Evolutionary conservation across 1,284 basidiomycete species (phyloP), one percentile per base, ranked within the genome.

Genomic region (Apiotrichum veenhuisii): DNA sequence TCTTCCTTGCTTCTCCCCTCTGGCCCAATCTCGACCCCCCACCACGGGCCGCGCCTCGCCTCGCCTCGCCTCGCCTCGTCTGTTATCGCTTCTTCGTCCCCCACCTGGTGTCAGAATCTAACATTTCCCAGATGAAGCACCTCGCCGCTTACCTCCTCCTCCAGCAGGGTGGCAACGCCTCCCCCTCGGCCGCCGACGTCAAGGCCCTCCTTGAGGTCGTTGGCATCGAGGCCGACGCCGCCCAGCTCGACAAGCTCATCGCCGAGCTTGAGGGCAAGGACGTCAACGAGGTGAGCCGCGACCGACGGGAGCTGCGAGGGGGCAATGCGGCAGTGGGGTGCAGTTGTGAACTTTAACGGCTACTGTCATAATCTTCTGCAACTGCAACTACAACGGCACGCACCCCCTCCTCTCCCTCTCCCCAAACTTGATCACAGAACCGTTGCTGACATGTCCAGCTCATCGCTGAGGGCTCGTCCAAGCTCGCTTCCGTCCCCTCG

Each of bases 81-180:
- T n/a, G n/a, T n/a, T n/a, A n/a, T n/a, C n/a, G n/a, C n/a, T n/a
- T n/a, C n/a, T n/a, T n/a, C n/a, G n/a, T n/a, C n/a, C n/a, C n/a
- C n/a, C n/a, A n/a, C n/a, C n/a, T n/a, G n/a, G n/a, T n/a, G n/a
- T n/a, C n/a, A n/a, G n/a, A n/a, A n/a, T n/a, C n/a, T 58, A 44
- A 61, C 59, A 8, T 2, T 5, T 22, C 27, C 33, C 65, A 91
- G 88, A 95, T 96, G 92, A 91, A 91, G 83, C 84, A 95, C 81
- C 83, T 98, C 81, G 95, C 94, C 82, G 92, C 91, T 69, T 98
- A 97, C 84, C 86, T 99, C 68, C 91, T 99, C 78, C 91, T 98
- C 81, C 88, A 90, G 80, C 85, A 87, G 77, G 96, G 92, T 70
- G 96, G 96, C 65, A 97, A 98, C 79, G 68, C 85, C 72, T 86